Evolutionary conservation across 331 rosid species (phyloP), one percentile per base, ranked within the genome.

Genomic region (Pyrus hybrid): DNA sequence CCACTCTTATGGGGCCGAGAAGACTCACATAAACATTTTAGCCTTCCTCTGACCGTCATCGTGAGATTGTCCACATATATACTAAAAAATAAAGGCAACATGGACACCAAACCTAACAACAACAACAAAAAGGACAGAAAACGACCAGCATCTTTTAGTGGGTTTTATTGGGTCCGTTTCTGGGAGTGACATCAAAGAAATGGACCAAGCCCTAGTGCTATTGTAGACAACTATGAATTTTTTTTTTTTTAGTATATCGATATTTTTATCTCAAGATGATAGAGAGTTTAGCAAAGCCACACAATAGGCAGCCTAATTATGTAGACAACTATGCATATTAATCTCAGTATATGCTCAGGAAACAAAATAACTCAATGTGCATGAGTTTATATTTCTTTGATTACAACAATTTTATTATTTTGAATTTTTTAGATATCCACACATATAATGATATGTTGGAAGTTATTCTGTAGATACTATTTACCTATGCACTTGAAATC

Each of bases 281-380:
- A 1, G 0, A 2, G 12, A 35, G 3, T 35, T 35, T 3, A 1
- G 12, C 3, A 35, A 35, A 35, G 0, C 0, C 12, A 35, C 43
- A 35, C 4, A 26, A 26, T 26, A 26, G 3, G 28, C 28, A 26
- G 28, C 2, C 28, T 26, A 26, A 26, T 26, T 26, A 35, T 8
- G 12, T 35, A 35, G 43, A 35, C 1, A 35, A 35, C 43, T 7
- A 53, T 18, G 22, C 58, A 53, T 2, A 18, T 16, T 7, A 53
- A 53, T 53, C 22, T 53, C 58, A 6, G 11, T 53, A 53, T 8
- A 18, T 53, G n/a, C 20, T 53, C n/a, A 7, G 20, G 22, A 7
- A 0, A 18, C 58, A 57, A 57, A 57, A 21, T 57, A 57, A n/a
- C 13, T 57, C 28, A 57, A 2, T 57, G 26, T 57, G 63, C 26